phyloP scores from a whole-genome alignment of 1,284 basidiomycete species.

The Pseudomicrostroma phylloplanum region DNA sequence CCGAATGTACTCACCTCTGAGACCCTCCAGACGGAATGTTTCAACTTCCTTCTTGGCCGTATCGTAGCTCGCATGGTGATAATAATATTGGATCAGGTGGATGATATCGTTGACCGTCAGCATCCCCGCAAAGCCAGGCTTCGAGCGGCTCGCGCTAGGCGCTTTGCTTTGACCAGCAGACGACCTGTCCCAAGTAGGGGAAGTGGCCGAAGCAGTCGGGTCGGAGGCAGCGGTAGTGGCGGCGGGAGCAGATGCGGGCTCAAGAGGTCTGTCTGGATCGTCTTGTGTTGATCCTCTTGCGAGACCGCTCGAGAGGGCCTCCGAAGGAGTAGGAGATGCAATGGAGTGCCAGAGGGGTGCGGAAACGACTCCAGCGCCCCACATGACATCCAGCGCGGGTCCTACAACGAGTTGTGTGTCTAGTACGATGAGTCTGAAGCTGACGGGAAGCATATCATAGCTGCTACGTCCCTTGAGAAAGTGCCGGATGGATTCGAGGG shows the following conservation, averaged over 20 bases:
- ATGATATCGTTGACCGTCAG: slow-evolving; percentile 50
- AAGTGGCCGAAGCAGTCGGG: not conserved
- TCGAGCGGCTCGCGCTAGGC: not conserved
- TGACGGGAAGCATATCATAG: slow-evolving; percentile 94
- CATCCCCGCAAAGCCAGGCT: slow-evolving; percentile 48
- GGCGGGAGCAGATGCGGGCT: not conserved
- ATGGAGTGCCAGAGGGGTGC: slow-evolving; percentile 74
- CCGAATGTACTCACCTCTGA: slow-evolving; percentile 9
- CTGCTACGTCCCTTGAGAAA: slow-evolving; percentile 78
- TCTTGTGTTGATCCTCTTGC: slow-evolving; percentile 4
- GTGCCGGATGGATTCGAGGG: slow-evolving; percentile 68
- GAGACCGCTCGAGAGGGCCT: slow-evolving; percentile 13
- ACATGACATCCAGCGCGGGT: slow-evolving; percentile 49
- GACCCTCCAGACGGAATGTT: slow-evolving; percentile 72
- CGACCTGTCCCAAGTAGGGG: not conserved
- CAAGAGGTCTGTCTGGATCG: not conserved
- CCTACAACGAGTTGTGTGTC: slow-evolving; percentile 57
- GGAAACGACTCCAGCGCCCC: slow-evolving; percentile 67
- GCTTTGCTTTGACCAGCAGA: not conserved
- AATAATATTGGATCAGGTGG: slow-evolving; percentile 49
- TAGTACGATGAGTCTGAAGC: slow-evolving; percentile 89
- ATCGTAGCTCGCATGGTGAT: slow-evolving; percentile 60
- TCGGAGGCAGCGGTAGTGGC: not conserved
- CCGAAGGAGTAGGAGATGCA: slow-evolving; percentile 15
- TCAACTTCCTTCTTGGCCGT: slow-evolving; percentile 85